Conservation (phyloP, 148 eudicot species). For the Drosera capensis region DNA sequence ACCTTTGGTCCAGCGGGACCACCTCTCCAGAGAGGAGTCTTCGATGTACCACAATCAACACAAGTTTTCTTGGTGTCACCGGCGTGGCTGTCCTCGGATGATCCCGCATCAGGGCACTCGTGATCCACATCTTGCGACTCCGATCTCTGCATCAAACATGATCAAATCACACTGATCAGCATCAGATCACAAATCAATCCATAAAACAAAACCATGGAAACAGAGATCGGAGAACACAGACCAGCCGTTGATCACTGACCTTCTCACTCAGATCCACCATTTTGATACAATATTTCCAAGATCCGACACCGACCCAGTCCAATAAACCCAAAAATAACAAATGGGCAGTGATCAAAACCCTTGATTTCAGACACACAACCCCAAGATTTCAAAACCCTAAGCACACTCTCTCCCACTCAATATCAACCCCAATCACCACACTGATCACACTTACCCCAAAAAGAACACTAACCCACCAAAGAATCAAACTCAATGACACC, state of each 20-base stretch:
- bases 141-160: slow-evolving; percentile 21
- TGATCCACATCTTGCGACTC: slow-evolving; percentile 37
- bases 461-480: too few relatives aligned
- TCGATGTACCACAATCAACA: slow-evolving; percentile 88
- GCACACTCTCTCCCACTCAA: not conserved
- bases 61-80: slow-evolving; percentile 36
- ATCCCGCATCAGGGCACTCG: slow-evolving; percentile 25
- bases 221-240: slow-evolving; percentile 3
- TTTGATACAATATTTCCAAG: slow-evolving; percentile 1
- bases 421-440: too few relatives aligned
- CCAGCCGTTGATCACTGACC: slow-evolving; percentile 43
- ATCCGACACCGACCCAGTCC: slow-evolving; percentile 22
- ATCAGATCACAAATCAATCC: not conserved
- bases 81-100: slow-evolving; percentile 29
- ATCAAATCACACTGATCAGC: slow-evolving; percentile 5
- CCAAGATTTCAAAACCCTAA: not conserved
- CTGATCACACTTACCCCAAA: too few relatives aligned
- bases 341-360: not conserved
- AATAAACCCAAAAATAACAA: slow-evolving; percentile 2
- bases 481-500: too few relatives aligned
- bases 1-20: slow-evolving; percentile 99
- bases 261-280: slow-evolving; percentile 69
- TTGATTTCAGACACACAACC: not conserved
- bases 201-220: not conserved
- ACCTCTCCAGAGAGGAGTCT: slow-evolving; percentile 93